Base-by-base conservation (phyloP, 192 early-diverging fungal species). In the Linnemannia zychae region DNA sequence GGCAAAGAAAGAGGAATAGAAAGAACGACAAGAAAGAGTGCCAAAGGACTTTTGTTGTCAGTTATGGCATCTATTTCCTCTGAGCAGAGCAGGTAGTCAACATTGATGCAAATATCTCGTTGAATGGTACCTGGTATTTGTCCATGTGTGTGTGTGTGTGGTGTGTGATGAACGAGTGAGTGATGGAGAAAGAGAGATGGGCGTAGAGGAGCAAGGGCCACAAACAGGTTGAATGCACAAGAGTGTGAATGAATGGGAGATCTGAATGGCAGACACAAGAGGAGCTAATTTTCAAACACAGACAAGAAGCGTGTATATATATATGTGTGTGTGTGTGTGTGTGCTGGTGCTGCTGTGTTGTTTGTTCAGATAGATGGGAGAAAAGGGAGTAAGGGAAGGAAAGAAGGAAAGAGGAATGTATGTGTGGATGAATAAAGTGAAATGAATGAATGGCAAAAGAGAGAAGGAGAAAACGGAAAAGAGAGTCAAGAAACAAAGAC, bases 101-200 rank as follows among this genome's bases (percentile, higher is more conserved):
- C 40, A 74, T 28, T 22, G n/a, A 22, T 24, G 34, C 7, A 52
- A 7, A 33, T 9, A 28, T 50, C 44, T 9, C n/a, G 13, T 82
- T 20, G 69, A 47, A 48, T 57, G 22, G 20, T 85, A 85, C 83
- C 77, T 85, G 83, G 46, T 85, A 85, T 49, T 85, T 85, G 83
- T 85, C 83, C 83, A 85, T 85, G 63, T 12, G 17, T 40, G 16
- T 76, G 7, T 60, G 7, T 60, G 53, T 28, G 24, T 12, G 53
- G 50, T 33, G 17, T 70, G 67, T 57, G 47, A 77, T 50, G 36
- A 7, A 20, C 7, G 6, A 17, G 1, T 37, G 33, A 52, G n/a
- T 65, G 7, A 36, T 36, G 20, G 0, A 34, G 49, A 52, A 20
- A 34, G 12, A 34, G 49, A 22, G 34, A 53, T 34, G 16, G 24